Conservation (phyloP, 2,329 filamentous ascomycete species). For the Lizonia empirigonia region DNA sequence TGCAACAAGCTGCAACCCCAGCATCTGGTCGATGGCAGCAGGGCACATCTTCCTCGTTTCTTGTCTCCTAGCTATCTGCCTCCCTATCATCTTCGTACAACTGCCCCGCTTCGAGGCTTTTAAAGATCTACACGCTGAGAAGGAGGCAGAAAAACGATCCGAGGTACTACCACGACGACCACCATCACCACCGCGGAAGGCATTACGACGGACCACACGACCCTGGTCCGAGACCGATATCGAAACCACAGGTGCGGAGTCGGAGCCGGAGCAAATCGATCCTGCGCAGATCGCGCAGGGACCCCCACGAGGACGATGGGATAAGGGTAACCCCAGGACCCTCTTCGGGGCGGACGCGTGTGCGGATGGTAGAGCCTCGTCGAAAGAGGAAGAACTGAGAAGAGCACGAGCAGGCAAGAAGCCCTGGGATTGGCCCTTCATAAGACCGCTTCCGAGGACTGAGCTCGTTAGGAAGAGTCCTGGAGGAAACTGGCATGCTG, state of each 20-base stretch:
- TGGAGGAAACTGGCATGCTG: conserved; percentile 2
- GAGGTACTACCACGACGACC: conserved; percentile 13
- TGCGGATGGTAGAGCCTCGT: conserved; percentile 16
- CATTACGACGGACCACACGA: conserved; percentile 16
- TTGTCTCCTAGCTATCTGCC: conserved; percentile 27
- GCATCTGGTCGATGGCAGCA: conserved; percentile 3
- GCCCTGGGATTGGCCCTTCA: conserved; percentile 39
- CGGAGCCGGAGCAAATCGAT: conserved; percentile 1
- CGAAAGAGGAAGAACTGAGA: not conserved
- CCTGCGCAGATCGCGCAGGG: not conserved
- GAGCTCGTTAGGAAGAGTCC: not conserved
- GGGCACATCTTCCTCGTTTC: conserved; percentile 22
- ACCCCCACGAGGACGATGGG: not conserved
- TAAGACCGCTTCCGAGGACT: conserved; percentile 4
- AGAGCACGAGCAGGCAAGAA: conserved; percentile 18
- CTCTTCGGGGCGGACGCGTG: conserved; percentile 12
- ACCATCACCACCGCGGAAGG: conserved; percentile 3
- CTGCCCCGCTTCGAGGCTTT: conserved; percentile 19
- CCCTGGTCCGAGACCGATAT: not conserved
- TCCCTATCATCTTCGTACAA: conserved; percentile 34
- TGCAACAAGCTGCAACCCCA: not conserved
- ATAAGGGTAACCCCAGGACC: not conserved
- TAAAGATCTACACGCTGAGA: conserved; percentile 16
- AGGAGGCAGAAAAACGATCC: conserved; percentile 20
- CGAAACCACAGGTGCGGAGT: not conserved